Conservation (phyloP, 441 rosid genomes). For the Croton laevigatus region DNA sequence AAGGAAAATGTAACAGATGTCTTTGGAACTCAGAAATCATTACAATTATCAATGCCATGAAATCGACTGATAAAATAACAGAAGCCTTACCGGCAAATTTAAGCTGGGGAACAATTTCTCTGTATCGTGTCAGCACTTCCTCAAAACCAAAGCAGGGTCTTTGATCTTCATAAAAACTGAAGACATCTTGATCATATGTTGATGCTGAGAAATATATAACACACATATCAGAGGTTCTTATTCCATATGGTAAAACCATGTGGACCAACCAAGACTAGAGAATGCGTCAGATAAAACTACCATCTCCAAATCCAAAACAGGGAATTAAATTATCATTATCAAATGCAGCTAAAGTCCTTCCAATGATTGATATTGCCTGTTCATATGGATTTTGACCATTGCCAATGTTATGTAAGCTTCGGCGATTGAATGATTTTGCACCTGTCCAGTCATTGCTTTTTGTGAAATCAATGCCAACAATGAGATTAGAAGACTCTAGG, state of each 20-base stretch:
- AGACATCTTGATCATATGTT: constrained; percentile 88
- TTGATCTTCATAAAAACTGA: constrained; percentile 61
- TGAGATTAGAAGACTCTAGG: constrained; percentile 86
- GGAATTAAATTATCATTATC: constrained; percentile 84
- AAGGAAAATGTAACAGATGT: constrained; percentile 7
- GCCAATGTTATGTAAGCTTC: constrained; percentile 65
- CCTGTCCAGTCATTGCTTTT: constrained; percentile 99
- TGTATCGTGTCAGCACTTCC: constrained; percentile 62
- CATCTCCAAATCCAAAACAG: constrained; percentile 83
- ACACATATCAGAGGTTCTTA: constrained; percentile 18
- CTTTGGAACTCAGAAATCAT: too few relatives aligned
- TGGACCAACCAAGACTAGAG: neutral
- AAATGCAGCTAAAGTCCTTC: constrained; percentile 65
- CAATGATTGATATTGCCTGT: constrained; percentile 81
- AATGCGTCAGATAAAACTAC: constrained; percentile 32
- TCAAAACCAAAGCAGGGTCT: constrained; percentile 73
- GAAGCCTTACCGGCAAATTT: constrained; percentile 61
- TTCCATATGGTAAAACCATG: constrained; percentile 8
- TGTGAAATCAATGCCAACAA: constrained; percentile 90
- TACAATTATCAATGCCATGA: too few relatives aligned
- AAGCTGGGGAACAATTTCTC: constrained; percentile 69
- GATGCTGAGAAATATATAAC: constrained; percentile 44
- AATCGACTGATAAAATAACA: neutral
- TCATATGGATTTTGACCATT: constrained; percentile 67
- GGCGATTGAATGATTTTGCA: constrained; percentile 57